Conservation (phyloP, 352 stramenopile genomes). For the Thalassiosira livingstoniorum region DNA sequence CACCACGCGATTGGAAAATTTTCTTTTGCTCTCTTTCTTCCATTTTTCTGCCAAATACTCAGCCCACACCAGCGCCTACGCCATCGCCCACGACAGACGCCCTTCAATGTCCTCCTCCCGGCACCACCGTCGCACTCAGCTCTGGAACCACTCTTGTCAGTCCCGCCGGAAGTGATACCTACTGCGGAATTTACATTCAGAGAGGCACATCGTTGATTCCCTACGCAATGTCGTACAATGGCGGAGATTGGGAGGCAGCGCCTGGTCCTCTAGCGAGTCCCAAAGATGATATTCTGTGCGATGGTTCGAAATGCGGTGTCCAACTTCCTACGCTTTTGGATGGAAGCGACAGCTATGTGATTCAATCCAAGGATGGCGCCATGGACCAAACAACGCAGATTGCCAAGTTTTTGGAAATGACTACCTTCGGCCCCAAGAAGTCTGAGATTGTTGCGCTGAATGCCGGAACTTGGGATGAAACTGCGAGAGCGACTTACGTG, state of each 20-base stretch:
- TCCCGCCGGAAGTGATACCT: conserved; percentile 21
- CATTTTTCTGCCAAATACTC: neutral
- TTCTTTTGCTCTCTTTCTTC: neutral
- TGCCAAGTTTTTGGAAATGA: conserved; percentile 70
- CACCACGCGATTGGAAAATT: neutral
- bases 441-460: conserved; percentile 55
- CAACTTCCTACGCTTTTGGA: conserved; percentile 35
- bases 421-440: conserved; percentile 67
- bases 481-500: conserved; percentile 36
- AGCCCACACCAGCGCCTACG: neutral
- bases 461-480: conserved; percentile 19
- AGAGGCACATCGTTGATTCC: conserved; percentile 57
- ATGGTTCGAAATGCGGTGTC: conserved; percentile 17
- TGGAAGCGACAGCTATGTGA: conserved; percentile 55
- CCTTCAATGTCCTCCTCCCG: conserved; percentile 26
- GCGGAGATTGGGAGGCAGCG: conserved; percentile 65
- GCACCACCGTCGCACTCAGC: neutral
- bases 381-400: conserved; percentile 41
- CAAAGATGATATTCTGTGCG: conserved; percentile 28
- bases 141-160: conserved; percentile 18
- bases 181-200: conserved; percentile 61
- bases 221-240: conserved; percentile 70
- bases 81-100: neutral
- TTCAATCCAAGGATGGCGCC: conserved; percentile 51
- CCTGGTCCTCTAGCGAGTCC: conserved; percentile 49